A percentile compares a stretch with the other conserved stretches of the same genome.
phyloP scores from a whole-genome alignment of 1,284 basidiomycete genomes.

The Ceratobasidium sp. region DNA sequence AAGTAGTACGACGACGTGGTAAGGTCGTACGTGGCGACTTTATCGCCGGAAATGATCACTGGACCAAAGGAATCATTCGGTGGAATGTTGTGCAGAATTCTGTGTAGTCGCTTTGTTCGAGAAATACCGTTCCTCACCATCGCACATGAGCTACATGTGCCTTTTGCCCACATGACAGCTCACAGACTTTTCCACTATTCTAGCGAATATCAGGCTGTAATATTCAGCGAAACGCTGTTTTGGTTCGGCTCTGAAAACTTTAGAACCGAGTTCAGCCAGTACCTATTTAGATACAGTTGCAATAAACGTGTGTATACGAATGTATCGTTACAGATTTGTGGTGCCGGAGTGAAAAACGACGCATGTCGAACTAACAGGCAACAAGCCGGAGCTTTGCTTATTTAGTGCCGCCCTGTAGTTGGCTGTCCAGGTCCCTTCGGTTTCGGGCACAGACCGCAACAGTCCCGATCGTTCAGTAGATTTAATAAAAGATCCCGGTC shows the following conservation, averaged over 20 bases:
- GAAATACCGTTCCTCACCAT: not conserved
- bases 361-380: not conserved
- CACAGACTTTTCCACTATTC: not conserved
- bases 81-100: slow-evolving; percentile 59
- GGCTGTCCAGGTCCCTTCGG: too few species aligned
- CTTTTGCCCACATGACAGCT: not conserved
- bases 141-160: not conserved
- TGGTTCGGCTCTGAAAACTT: not conserved
- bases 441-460: not conserved
- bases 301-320: not conserved
- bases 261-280: not conserved
- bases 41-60: slow-evolving; percentile 74
- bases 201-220: not conserved
- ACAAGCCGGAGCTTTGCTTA: not conserved
- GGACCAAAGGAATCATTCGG: slow-evolving; percentile 64
- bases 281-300: not conserved
- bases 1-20: slow-evolving; percentile 62
- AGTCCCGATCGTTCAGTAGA: not conserved
- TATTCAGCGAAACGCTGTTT: not conserved
- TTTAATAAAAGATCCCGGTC: not conserved
- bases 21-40: slow-evolving; percentile 75
- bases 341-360: not conserved
- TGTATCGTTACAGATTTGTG: not conserved
- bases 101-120: not conserved
- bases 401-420: not conserved